Percentiles rank a stretch among this genome's conserved stretches.
phyloP scores from a whole-genome alignment of 1,284 basidiomycete species.

The Boletus semigastroideus region DNA sequence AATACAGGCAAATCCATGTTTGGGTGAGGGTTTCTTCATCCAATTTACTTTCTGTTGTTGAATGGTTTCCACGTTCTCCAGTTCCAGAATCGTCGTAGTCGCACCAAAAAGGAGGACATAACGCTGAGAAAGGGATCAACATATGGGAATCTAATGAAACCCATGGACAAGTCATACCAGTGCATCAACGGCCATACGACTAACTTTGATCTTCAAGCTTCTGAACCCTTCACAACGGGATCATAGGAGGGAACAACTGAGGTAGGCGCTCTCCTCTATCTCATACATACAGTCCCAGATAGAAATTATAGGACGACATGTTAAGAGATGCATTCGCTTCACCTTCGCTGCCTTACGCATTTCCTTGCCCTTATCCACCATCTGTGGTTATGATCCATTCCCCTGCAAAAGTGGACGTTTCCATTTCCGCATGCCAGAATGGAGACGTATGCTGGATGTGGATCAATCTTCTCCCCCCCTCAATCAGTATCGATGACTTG shows the following conservation, averaged over 20 bases:
- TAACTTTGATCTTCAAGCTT: not conserved
- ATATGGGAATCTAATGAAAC: not conserved
- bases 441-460: not conserved
- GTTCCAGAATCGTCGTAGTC: constrained; percentile 23
- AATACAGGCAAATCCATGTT: constrained; percentile 54
- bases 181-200: not conserved
- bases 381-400: constrained; percentile 21
- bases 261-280: not conserved
- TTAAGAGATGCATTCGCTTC: not conserved
- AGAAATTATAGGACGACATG: accelerated
- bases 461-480: not conserved
- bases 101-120: constrained; percentile 12
- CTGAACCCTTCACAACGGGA: accelerated
- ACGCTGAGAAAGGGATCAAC: not conserved
- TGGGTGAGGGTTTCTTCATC: constrained; percentile 43
- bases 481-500: constrained; percentile 9
- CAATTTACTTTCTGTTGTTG: not conserved
- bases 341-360: constrained; percentile 17
- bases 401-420: constrained; percentile 14
- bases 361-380: too few species aligned
- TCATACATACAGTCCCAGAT: not conserved
- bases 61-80: not conserved
- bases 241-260: not conserved
- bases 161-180: not conserved
- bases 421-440: not conserved